Conservation (phyloP, 1,284 basidiomycete genomes). For the Boletus mariae region DNA sequence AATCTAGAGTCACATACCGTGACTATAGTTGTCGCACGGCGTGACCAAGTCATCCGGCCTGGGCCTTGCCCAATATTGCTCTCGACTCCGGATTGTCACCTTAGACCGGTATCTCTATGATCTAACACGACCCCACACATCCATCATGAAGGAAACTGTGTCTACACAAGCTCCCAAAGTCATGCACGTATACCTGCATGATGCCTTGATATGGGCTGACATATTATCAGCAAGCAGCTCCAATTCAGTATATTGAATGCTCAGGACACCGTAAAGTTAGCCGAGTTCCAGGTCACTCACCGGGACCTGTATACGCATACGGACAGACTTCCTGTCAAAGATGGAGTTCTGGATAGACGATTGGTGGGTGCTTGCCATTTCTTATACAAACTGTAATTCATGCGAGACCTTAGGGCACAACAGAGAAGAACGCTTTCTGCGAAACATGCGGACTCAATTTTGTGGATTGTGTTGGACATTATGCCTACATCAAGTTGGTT, state of each 20-base stretch:
- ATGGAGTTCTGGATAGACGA: conserved; percentile 88
- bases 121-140: neutral
- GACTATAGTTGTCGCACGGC: neutral
- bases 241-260: conserved; percentile 91
- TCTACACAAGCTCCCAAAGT: conserved; percentile 87
- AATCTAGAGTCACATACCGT: conserved; percentile 23
- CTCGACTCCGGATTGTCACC: neutral
- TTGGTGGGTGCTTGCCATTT: conserved; percentile 53
- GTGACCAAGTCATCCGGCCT: neutral
- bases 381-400: conserved; percentile 2
- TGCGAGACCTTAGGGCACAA: conserved; percentile 72
- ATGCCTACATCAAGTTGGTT: conserved; percentile 94
- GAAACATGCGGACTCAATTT: conserved; percentile 93
- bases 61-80: too few species aligned
- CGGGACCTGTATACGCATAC: conserved; percentile 83
- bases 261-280: conserved; percentile 90
- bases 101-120: neutral
- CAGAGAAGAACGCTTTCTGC: conserved; percentile 90
- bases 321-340: conserved; percentile 80
- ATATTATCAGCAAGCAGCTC: conserved; percentile 72
- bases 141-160: conserved; percentile 80
- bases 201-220: conserved; percentile 12
- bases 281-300: conserved; percentile 92
- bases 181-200: conserved; percentile 59
- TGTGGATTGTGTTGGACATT: conserved; percentile 96